Base-by-base conservation (phyloP, 2,329 filamentous ascomycete species). In the Rhynchosporium secalis region DNA sequence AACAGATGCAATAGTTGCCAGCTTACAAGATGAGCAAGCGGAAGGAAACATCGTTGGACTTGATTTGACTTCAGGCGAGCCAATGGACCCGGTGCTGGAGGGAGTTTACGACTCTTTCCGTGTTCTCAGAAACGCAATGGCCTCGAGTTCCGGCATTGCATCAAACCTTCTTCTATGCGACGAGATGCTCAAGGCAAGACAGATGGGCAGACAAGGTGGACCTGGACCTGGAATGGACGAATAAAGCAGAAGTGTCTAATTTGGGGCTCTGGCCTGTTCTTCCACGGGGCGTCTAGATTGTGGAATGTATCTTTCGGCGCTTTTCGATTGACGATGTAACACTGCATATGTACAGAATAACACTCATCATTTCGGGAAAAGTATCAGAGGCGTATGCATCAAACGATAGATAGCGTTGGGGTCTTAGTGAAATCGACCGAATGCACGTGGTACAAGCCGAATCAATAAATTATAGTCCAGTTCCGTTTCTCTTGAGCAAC, bases 71-170 rank as follows among this genome's bases (percentile, higher is more conserved):
- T 92, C 91, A 5, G 95, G 95, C 64, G 87, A 95, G 73, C 89
- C 94, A 1, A 98, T 98, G 93, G 95, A 98, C 73, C 95, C 95
- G 1, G 87, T 92, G 65, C 86, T 96, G 69, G 90, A 91, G 75
- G 95, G 95, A 71, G 89, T 99, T 8, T 99, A 91, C 75, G 95
- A 99, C 76, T 97, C 93, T 13, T 99, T 96, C 86, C 86, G 95
- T 62, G 95, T 99, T 41, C 78, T 99, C 71, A 86, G 95, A 70
- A 98, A 98, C 80, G 92, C 89, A 76, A 87, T 99, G 66, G 92
- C 95, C 3, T 97, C 93, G 40, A 95, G 92, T 76, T 90, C 94
- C 31, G 92, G 95, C 66, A 99, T 99, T 73, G 94, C 95, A 5
- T 94, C 91, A 9, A 99, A 99, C 79, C 81, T 99, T 68, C 81